Base-by-base conservation (phyloP, 371 early-diverging fungal genomes). In the Capillidium heterosporum region DNA sequence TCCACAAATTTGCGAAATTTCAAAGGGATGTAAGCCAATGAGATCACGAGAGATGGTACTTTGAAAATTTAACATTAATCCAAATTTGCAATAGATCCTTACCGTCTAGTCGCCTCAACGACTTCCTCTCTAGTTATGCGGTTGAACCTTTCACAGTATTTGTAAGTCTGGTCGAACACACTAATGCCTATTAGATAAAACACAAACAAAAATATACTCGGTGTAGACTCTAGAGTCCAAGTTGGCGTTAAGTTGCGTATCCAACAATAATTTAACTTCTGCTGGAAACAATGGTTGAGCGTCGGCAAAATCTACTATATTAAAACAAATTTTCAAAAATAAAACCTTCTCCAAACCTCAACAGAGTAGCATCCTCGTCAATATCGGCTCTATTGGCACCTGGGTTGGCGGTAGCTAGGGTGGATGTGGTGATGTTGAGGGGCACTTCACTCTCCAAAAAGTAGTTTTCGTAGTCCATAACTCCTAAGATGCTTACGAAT, bases 281-380 rank as follows among this genome's bases (percentile, higher is more conserved):
- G 50, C 50, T 24, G 31, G 24, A 27, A 49, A 49, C 24, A 49
- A 31, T 24, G 50, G 50, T 31, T 49, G 50, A 24, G 50, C 50
- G 17, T 49, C 17, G 5, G 50, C 24, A 27, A 49, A 49, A 28
- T 31, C 31, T 49, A 35, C 4, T 35, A 35, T 7, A 35, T 4
- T 35, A 7, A 35, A 35, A 13, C 13, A 35, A 7, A 35, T 35
- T 35, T 35, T 35, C 35, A 35, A 13, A 13, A 35, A 35, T 35
- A 35, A 35, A 35, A 35, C 35, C 35, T 35, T 35, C 35, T 35
- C 35, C 35, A 35, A 35, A 35, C 13, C 35, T 35, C 13, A 35
- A 13, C 13, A 35, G 13, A 35, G 35, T 35, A 7, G 35, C 35
- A 35, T 35, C 35, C 13, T 35, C 35, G 4, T 35, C 35, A 35